Evolutionary conservation across 176 grass and related monocot species (phyloP).

Genomic region (Poa pratensis): DNA sequence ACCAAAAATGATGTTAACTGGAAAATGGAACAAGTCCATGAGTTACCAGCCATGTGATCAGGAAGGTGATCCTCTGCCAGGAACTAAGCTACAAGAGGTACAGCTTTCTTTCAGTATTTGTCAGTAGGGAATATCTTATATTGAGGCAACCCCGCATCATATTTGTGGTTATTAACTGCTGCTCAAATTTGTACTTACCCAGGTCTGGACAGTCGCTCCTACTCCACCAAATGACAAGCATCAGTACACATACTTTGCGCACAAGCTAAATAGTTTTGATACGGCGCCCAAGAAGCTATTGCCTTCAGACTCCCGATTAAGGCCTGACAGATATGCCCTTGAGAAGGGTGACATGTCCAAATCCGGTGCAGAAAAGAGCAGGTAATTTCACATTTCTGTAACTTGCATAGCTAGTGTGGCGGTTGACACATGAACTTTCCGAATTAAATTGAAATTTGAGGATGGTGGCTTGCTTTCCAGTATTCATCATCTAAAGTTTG

Average conservation of each 20-base stretch:
- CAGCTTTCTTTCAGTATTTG: slow-evolving; percentile 5
- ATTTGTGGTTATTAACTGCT: slow-evolving; percentile 10
- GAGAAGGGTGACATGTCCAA: slow-evolving; percentile 95
- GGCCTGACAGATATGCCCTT: slow-evolving; percentile 86
- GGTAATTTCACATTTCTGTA: slow-evolving; percentile 41
- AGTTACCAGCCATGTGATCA: slow-evolving; percentile 89
- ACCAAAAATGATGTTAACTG: slow-evolving; percentile 91
- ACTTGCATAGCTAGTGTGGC: not conserved
- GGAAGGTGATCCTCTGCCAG: slow-evolving; percentile 93
- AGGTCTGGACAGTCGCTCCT: slow-evolving; percentile 80
- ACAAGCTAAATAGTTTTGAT: slow-evolving; percentile 96
- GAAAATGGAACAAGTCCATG: slow-evolving; percentile 88
- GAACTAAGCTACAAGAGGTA: slow-evolving; percentile 81
- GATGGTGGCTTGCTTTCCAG: not conserved
- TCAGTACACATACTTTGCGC: slow-evolving; percentile 88
- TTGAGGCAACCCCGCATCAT: not conserved
- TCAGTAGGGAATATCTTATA: not conserved
- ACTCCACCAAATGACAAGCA: slow-evolving; percentile 78
- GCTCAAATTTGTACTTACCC: slow-evolving; percentile 21
- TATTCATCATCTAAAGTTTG: slow-evolving; percentile 14
- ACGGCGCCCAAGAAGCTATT: slow-evolving; percentile 82
- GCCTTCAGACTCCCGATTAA: slow-evolving; percentile 86
- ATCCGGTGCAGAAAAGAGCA: slow-evolving; percentile 84
- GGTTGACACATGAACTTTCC: not conserved
- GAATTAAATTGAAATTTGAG: not conserved